Evolutionary conservation across 2,329 filamentous ascomycete species (phyloP), one percentile per base, ranked within the genome.

Genomic region (Colletotrichum liaoningense): DNA sequence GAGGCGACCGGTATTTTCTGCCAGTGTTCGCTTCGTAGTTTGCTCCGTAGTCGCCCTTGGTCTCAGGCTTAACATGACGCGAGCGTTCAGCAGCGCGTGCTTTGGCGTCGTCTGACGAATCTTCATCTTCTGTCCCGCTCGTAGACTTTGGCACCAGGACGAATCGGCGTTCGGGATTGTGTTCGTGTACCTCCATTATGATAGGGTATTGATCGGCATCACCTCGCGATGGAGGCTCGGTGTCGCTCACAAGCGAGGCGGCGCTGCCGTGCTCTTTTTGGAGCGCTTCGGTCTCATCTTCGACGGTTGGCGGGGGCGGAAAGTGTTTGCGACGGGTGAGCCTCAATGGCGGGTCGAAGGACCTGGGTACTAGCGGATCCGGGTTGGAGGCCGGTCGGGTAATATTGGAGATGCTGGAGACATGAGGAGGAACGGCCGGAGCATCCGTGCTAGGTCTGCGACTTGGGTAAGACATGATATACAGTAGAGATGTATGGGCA

Each of bases 171-270:
- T 94, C 93, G 5, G 88, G 86, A 76, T 90, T 91, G 77, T 87
- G 80, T 63, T 90, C 87, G 76, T 86, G 84, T 65, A 93, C 88
- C 69, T 93, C 90, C 68, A 92, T 83, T 28, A 95, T 84, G 62
- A 95, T 85, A 14, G 91, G 91, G 30, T 91, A 83, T 78, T 95
- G 93, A 65, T 95, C 92, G 71, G 92, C 82, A 6, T 89, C 88
- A 52, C 93, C 93, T 69, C 89, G 89, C 70, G 88, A 87, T 63
- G 87, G 86, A 33, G 89, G 87, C 71, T 92, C 90, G 76, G 92
- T 91, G 69, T 84, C 86, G 67, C 74, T 75, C 12, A 72, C 49
- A 22, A 75, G 77, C 56, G 76, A 80, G 63, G 76, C 76, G 49
- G 59, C 52, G 56, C 80, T 78, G 30, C 86, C 85, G 77, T 89